Evolutionary conservation across 2,329 filamentous ascomycete species (phyloP).

Genomic region (Xylaria sp.): DNA sequence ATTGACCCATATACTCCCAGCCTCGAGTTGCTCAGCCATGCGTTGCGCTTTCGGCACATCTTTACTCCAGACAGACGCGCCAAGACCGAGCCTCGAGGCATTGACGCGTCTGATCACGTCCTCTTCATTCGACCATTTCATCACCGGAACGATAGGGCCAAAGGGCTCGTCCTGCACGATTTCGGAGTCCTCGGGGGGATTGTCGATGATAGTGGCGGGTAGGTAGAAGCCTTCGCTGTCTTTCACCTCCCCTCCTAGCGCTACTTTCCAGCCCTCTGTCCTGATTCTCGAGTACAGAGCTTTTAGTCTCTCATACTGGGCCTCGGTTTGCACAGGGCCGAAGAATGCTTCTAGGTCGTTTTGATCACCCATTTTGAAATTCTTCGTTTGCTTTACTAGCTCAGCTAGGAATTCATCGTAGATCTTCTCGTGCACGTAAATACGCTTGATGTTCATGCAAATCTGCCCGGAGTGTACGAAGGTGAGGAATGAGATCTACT

Average conservation of each 20-base stretch:
- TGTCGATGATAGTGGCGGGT: constrained; percentile 34
- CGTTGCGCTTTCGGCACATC: constrained; percentile 52
- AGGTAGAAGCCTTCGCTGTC: constrained; percentile 25
- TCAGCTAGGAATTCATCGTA: constrained; percentile 51
- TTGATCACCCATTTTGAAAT: constrained; percentile 5
- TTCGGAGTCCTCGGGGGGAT: constrained; percentile 32
- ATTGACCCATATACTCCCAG: constrained; percentile 59
- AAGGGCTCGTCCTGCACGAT: constrained; percentile 35
- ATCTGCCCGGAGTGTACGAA: constrained; percentile 58
- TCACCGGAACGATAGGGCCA: constrained; percentile 49
- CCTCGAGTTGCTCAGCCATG: constrained; percentile 54
- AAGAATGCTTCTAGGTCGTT: constrained; percentile 3
- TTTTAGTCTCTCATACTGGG: constrained; percentile 34
- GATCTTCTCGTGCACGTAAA: constrained; percentile 62
- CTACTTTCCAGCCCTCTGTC: constrained; percentile 28
- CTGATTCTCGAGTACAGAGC: constrained; percentile 34
- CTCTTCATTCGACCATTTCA: constrained; percentile 50
- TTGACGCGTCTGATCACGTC: constrained; percentile 54
- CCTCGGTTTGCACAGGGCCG: constrained; percentile 31
- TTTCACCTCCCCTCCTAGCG: constrained; percentile 17
- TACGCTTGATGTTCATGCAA: constrained; percentile 54
- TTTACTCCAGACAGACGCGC: constrained; percentile 57
- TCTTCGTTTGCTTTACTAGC: constrained; percentile 44
- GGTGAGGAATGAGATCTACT: constrained; percentile 45
- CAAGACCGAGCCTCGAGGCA: constrained; percentile 55